A percentile compares a stretch with the other conserved stretches of the same genome.
phyloP scores from a whole-genome alignment of 2,329 filamentous ascomycete genomes.

The Clathrospora elynae region DNA sequence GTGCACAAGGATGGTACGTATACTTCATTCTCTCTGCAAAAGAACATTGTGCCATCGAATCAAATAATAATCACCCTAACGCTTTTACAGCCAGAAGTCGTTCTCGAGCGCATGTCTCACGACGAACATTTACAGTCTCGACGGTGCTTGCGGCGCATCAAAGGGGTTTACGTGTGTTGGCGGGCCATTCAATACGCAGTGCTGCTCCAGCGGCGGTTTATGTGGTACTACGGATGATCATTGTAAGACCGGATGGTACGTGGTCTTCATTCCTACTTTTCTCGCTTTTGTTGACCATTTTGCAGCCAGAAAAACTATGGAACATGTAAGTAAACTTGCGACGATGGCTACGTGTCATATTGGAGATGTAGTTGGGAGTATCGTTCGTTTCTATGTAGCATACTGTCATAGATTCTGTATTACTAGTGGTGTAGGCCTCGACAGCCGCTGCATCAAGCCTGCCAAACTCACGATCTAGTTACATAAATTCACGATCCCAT shows the following conservation, averaged over 20 bases:
- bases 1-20: conserved; percentile 19
- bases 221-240: conserved; percentile 17
- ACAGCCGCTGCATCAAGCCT: too few relatives aligned
- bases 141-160: conserved; percentile 14
- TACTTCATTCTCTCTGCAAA: background rate
- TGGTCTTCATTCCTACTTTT: background rate
- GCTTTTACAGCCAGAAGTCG: conserved; percentile 14
- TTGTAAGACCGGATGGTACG: conserved; percentile 16
- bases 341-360: too few relatives aligned
- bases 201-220: conserved; percentile 15
- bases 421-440: too few relatives aligned
- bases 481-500: too few relatives aligned
- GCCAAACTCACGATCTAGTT: too few relatives aligned
- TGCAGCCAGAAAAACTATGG: background rate
- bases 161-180: conserved; percentile 17
- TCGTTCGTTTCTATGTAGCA: too few relatives aligned
- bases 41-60: background rate
- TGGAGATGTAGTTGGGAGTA: too few relatives aligned
- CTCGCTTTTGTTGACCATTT: too few relatives aligned
- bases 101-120: conserved; percentile 20
- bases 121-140: conserved; percentile 9
- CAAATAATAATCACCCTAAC: too few relatives aligned
- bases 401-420: too few relatives aligned
- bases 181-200: conserved; percentile 17
- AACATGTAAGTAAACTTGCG: conserved; percentile 5